phyloP scores from a whole-genome alignment of 139 green algal genomes.

The Chlorella ohadii region DNA sequence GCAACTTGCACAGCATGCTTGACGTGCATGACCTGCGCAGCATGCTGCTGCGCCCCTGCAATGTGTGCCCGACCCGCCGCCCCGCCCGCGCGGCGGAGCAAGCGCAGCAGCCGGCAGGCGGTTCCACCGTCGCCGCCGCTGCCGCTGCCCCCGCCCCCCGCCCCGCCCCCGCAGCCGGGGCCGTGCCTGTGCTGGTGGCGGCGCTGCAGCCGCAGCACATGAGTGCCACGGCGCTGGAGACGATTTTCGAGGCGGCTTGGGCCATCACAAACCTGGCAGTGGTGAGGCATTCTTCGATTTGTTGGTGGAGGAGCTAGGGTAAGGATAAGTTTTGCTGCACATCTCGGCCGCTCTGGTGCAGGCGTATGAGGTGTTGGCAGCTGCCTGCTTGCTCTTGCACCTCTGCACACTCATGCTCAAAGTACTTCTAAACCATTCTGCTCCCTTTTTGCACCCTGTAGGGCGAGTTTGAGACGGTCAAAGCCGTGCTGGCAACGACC shows the following conservation, averaged over 20 bases:
- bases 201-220: conserved; percentile 40
- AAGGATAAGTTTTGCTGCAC: too few species aligned
- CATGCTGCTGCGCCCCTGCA: background rate
- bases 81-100: background rate
- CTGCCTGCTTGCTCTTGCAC: too few species aligned
- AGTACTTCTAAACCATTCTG: too few species aligned
- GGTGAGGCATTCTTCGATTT: background rate
- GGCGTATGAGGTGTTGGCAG: too few species aligned
- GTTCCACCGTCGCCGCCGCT: background rate
- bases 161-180: conserved; percentile 24
- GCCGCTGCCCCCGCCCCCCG: conserved; percentile 5
- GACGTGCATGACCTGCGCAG: background rate
- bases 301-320: too few species aligned
- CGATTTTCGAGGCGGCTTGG: conserved; percentile 60
- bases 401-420: too few species aligned
- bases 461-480: conserved; percentile 41
- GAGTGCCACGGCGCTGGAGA: conserved; percentile 26
- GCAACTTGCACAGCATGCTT: too few species aligned
- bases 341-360: too few species aligned
- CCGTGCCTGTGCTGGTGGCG: conserved; percentile 37
- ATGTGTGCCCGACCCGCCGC: background rate
- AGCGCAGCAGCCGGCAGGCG: background rate
- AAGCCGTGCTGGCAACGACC: conserved; percentile 49
- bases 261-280: conserved; percentile 56
- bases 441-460: background rate